A percentile compares a stretch with the other conserved stretches of the same genome.
Evolutionary conservation across 805 yeast species (phyloP).

Genomic region (Saccharomycopsis fibuligera): DNA sequence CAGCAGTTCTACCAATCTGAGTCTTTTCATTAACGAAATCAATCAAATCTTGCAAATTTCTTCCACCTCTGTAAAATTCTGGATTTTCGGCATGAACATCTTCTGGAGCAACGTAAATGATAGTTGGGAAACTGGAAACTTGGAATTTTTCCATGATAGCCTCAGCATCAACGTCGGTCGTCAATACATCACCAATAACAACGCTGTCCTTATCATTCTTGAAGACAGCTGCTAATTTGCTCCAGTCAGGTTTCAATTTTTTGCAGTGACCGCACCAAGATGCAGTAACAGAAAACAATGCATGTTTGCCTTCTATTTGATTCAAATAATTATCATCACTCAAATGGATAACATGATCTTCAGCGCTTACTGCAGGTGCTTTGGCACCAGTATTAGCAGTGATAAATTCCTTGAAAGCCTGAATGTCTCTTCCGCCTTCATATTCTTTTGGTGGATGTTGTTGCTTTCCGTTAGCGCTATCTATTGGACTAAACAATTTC

Average conservation of each 20-base stretch:
- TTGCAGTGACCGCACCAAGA: conserved; percentile 52
- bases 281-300: conserved; percentile 43
- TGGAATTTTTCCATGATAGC: conserved; percentile 35
- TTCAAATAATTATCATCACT: conserved; percentile 36
- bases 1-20: conserved; percentile 30
- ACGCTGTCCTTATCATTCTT: conserved; percentile 32
- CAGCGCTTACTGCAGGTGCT: conserved; percentile 24
- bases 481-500: conserved; percentile 38
- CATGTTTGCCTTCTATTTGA: conserved; percentile 29
- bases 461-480: no score
- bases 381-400: conserved; percentile 32
- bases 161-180: conserved; percentile 39
- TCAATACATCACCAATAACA: conserved; percentile 39
- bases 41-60: conserved; percentile 46
- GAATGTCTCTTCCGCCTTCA: conserved; percentile 42
- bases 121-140: conserved; percentile 44
- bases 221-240: conserved; percentile 38
- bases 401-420: conserved; percentile 41
- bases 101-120: conserved; percentile 38
- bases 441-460: conserved; percentile 44
- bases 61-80: conserved; percentile 30
- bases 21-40: conserved; percentile 42
- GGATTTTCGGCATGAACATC: conserved; percentile 29
- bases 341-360: conserved; percentile 26
- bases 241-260: conserved; percentile 42